These are phyloP conservation scores for Waltergamsia citrina DNA, from an alignment of 2,329 filamentous ascomycete genomes.

Conservation along the genomic window DNA sequence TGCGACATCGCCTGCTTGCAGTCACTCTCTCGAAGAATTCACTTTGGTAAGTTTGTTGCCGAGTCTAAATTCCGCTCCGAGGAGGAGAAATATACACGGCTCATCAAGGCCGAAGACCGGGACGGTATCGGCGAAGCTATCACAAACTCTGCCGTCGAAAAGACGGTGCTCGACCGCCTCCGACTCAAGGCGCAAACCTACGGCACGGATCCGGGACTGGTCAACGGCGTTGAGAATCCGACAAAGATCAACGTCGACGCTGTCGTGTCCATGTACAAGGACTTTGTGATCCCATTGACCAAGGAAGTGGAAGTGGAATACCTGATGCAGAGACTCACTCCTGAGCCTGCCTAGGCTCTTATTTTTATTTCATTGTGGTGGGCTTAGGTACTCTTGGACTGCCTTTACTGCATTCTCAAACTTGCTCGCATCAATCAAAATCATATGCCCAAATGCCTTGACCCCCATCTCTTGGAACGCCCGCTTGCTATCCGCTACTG, in stretches of 20 bases:
- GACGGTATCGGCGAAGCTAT: constrained; percentile 82
- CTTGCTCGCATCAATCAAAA: constrained; percentile 72
- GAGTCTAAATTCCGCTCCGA: constrained; percentile 90
- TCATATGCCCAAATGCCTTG: constrained; percentile 72
- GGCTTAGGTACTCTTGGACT: constrained; percentile 63
- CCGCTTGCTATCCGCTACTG: constrained; percentile 80
- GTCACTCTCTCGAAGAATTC: constrained; percentile 80
- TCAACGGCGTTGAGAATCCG: constrained; percentile 40
- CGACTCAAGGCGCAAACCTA: constrained; percentile 88
- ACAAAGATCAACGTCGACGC: constrained; percentile 88
- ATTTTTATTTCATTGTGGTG: constrained; percentile 27
- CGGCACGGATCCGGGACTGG: constrained; percentile 73
- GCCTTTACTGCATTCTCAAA: constrained; percentile 70
- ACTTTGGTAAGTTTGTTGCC: constrained; percentile 97
- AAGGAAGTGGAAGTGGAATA: constrained; percentile 98
- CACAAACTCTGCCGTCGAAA: constrained; percentile 80
- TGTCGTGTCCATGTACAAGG: constrained; percentile 80
- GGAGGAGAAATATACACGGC: constrained; percentile 64
- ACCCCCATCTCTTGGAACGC: constrained; percentile 93
- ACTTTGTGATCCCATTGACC: constrained; percentile 94
- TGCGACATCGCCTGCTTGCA: constrained; percentile 88
- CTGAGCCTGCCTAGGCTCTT: constrained; percentile 10
- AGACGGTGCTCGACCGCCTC: constrained; percentile 81
- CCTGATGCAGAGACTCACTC: constrained; percentile 78
- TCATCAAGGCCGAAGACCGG: constrained; percentile 76